These are phyloP conservation scores for Fusarium musae DNA, from an alignment of 2,329 filamentous ascomycete genomes.

Conservation along the genomic window DNA sequence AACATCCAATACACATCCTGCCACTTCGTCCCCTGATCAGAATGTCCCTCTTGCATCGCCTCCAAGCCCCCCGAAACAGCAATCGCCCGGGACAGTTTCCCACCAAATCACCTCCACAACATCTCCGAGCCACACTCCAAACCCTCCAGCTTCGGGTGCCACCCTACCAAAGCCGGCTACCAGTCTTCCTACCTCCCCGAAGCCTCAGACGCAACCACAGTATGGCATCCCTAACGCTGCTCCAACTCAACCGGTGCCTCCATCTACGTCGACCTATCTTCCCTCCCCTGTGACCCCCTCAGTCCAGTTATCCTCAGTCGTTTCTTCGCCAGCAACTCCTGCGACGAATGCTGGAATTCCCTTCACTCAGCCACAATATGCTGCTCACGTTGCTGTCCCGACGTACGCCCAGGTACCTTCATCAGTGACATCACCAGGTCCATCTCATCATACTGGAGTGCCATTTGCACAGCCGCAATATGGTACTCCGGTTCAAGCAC, in stretches of 20 bases:
- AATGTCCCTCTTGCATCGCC: slow-evolving; percentile 4
- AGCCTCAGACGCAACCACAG: slow-evolving; percentile 13
- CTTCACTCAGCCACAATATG: slow-evolving; percentile 36
- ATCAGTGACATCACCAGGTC: neutral
- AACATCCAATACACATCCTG: slow-evolving; percentile 7
- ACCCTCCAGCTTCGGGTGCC: neutral
- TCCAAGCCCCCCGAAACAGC: slow-evolving; percentile 15
- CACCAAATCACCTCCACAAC: slow-evolving; percentile 39
- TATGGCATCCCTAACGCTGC: slow-evolving; percentile 19
- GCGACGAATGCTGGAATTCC: slow-evolving; percentile 15
- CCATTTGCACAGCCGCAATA: slow-evolving; percentile 40
- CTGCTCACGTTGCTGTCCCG: slow-evolving; percentile 23
- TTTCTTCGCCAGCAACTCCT: slow-evolving; percentile 20
- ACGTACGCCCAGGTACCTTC: slow-evolving; percentile 15
- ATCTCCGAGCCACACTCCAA: slow-evolving; percentile 1
- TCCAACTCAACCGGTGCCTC: slow-evolving; percentile 17
- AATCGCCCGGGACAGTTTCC: slow-evolving; percentile 29
- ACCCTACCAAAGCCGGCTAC: slow-evolving; percentile 15
- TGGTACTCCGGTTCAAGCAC: slow-evolving; percentile 20
- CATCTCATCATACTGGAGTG: slow-evolving; percentile 16
- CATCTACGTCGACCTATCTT: slow-evolving; percentile 15
- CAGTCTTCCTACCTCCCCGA: slow-evolving; percentile 20
- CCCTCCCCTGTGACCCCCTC: slow-evolving; percentile 26
- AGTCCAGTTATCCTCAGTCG: slow-evolving; percentile 14
- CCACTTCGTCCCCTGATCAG: slow-evolving; percentile 13